Percentiles rank a stretch among this genome's conserved stretches.
Evolutionary conservation across 805 yeast species (phyloP).

Genomic region (Brettanomyces custersianus): DNA sequence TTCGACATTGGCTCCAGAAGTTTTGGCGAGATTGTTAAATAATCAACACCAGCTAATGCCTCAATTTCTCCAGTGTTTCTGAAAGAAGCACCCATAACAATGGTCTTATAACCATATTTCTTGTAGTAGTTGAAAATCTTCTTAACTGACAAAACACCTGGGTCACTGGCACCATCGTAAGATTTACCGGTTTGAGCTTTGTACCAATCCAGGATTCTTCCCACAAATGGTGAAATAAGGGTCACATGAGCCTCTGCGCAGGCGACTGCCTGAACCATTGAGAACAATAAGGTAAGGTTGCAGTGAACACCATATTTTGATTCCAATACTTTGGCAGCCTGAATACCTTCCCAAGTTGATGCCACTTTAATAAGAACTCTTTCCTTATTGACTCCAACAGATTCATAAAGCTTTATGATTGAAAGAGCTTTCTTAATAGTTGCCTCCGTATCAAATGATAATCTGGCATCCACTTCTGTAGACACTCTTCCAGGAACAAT

Average conservation of each 20-base stretch:
- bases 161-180: constrained; percentile 75
- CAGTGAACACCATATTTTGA: constrained; percentile 83
- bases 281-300: constrained; percentile 91
- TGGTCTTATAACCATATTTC: constrained; percentile 92
- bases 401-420: constrained; percentile 79
- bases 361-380: constrained; percentile 94
- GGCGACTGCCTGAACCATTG: constrained; percentile 96
- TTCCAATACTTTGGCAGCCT: constrained; percentile 95
- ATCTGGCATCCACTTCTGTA: constrained; percentile 98
- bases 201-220: constrained; percentile 98
- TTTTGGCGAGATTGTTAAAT: constrained; percentile 89
- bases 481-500: constrained; percentile 99
- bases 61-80: constrained; percentile 94
- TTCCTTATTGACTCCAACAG: constrained; percentile 78
- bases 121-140: constrained; percentile 94
- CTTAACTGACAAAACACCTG: constrained; percentile 92
- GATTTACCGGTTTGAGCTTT: constrained; percentile 88
- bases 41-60: constrained; percentile 96
- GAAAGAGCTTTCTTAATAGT: constrained; percentile 90
- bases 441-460: constrained; percentile 91
- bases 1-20: constrained; percentile 80
- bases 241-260: constrained; percentile 97
- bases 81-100: constrained; percentile 99
- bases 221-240: constrained; percentile 96
- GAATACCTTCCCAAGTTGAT: constrained; percentile 98